Percentiles rank a stretch among this genome's conserved stretches.
Conservation (phyloP, 345 rosid genomes). For the Citropsis articulata region DNA sequence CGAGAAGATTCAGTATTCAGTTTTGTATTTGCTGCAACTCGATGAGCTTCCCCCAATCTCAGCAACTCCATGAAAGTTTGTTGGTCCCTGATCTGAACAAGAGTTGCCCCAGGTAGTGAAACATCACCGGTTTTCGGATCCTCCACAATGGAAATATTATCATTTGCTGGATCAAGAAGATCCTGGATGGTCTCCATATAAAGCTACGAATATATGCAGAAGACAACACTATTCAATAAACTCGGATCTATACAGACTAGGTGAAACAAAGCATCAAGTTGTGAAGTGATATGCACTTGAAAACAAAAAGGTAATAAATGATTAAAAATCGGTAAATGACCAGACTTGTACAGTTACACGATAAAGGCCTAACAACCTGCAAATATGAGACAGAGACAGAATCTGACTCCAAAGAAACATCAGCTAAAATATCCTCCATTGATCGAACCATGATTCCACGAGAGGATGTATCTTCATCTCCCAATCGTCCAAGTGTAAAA, state of each 20-base stretch:
- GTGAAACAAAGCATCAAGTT: neutral
- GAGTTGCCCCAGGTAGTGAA: conserved; percentile 84
- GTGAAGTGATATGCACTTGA: neutral
- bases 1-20: conserved; percentile 97
- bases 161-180: conserved; percentile 87
- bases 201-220: conserved; percentile 46
- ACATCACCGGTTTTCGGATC: conserved; percentile 98
- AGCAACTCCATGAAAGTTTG: conserved; percentile 73
- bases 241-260: neutral
- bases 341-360: neutral
- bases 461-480: conserved; percentile 88
- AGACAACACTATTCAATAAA: conserved; percentile 4
- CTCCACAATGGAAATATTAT: conserved; percentile 89
- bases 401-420: conserved; percentile 69
- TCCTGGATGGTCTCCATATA: conserved; percentile 99
- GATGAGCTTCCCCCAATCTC: conserved; percentile 82
- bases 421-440: conserved; percentile 86
- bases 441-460: conserved; percentile 99
- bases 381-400: conserved; percentile 81
- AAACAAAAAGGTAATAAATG: neutral
- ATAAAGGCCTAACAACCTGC: conserved; percentile 53
- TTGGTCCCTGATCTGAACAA: conserved; percentile 77
- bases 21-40: conserved; percentile 94
- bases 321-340: neutral
- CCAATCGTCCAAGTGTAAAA: conserved; percentile 85